phyloP scores from a whole-genome alignment of 768 basidiomycete species.

The Boletus eberwhitei region DNA sequence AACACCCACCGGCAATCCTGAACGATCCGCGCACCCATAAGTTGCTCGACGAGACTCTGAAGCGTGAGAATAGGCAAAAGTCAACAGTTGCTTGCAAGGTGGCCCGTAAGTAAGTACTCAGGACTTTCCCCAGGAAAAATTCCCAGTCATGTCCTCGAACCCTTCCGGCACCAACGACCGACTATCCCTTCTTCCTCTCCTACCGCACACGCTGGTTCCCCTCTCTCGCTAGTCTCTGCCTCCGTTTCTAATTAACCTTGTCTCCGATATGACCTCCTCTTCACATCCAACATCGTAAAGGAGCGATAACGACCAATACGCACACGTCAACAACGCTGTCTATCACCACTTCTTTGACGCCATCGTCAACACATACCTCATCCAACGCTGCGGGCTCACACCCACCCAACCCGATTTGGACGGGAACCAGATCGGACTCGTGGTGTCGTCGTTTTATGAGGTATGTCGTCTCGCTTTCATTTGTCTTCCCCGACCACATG shows the following conservation, averaged over 20 bases:
- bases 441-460: conserved; percentile 74
- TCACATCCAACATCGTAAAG: conserved; percentile 33
- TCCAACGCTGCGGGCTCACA: conserved; percentile 54
- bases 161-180: conserved; percentile 17
- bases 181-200: conserved; percentile 58
- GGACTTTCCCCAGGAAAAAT: too few species aligned
- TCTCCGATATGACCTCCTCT: not conserved
- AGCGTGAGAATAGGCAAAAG: too few species aligned
- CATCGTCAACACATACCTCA: conserved; percentile 75
- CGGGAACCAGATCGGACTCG: conserved; percentile 60
- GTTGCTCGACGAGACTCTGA: too few species aligned
- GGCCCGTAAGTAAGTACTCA: too few species aligned
- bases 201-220: conserved; percentile 70
- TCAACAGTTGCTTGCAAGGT: too few species aligned
- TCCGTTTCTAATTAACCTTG: conserved; percentile 9
- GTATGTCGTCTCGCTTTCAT: conserved; percentile 28
- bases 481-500: not conserved
- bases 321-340: conserved; percentile 76
- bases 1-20: too few species aligned
- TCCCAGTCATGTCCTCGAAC: not conserved
- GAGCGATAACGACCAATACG: conserved; percentile 87
- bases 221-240: not conserved
- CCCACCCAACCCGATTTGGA: conserved; percentile 40
- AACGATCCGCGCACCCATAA: too few species aligned
- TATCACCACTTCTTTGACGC: conserved; percentile 85